These are phyloP conservation scores for Cyathus striatus DNA, from an alignment of 768 basidiomycete genomes.

Conservation along the genomic window DNA sequence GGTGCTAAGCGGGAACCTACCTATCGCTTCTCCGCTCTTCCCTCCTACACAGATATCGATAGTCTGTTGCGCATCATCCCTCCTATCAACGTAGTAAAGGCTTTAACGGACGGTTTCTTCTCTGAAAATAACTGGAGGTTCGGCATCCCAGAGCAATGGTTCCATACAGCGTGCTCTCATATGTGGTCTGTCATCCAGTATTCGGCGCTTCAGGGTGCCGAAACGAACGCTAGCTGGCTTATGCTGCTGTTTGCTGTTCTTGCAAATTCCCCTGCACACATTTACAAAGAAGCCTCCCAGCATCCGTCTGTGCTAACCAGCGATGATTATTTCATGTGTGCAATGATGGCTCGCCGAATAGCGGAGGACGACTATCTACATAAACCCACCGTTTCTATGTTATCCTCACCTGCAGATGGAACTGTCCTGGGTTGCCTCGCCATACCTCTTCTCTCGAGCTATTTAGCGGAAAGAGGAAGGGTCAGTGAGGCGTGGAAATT, in stretches of 20 bases:
- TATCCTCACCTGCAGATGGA: conserved; percentile 39
- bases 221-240: conserved; percentile 47
- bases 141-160: conserved; percentile 46
- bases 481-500: conserved; percentile 48
- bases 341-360: conserved; percentile 39
- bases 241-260: conserved; percentile 44
- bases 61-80: conserved; percentile 30
- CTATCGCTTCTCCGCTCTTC: conserved; percentile 15
- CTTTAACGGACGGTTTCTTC: conserved; percentile 38
- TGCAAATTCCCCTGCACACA: conserved; percentile 30
- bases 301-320: conserved; percentile 8
- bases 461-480: conserved; percentile 40
- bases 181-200: conserved; percentile 43
- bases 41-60: conserved; percentile 16
- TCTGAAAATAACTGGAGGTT: conserved; percentile 43
- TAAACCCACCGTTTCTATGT: conserved; percentile 24
- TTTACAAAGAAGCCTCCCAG: conserved; percentile 11
- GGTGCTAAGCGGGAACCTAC: conserved; percentile 18
- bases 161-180: conserved; percentile 30
- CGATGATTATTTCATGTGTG: conserved; percentile 33
- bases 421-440: conserved; percentile 42
- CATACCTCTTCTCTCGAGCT: conserved; percentile 36
- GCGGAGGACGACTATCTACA: conserved; percentile 39
- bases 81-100: conserved; percentile 20
- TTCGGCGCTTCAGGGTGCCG: conserved; percentile 18